phyloP scores from a whole-genome alignment of 2,329 filamentous ascomycete species.

The Paraphaeosphaeria minitans region DNA sequence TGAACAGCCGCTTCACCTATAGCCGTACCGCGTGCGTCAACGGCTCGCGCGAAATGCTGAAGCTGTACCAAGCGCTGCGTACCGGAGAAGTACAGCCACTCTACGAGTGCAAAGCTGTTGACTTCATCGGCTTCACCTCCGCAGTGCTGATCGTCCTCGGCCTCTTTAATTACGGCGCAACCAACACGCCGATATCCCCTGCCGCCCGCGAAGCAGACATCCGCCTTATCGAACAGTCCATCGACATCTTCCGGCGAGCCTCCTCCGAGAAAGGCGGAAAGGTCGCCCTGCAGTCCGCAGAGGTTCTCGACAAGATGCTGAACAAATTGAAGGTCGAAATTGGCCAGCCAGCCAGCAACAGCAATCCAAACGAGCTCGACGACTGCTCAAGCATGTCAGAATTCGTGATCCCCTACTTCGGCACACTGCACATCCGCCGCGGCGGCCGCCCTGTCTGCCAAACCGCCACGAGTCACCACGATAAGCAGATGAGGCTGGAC shows the following conservation, averaged over 20 bases:
- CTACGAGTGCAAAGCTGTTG: conserved; percentile 55
- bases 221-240: conserved; percentile 46
- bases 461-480: not conserved
- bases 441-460: conserved; percentile 29
- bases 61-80: conserved; percentile 47
- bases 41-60: conserved; percentile 49
- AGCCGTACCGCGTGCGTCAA: conserved; percentile 49
- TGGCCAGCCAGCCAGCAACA: conserved; percentile 10
- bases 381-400: conserved; percentile 25
- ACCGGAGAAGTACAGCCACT: conserved; percentile 42
- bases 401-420: conserved; percentile 50
- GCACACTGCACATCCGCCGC: conserved; percentile 46
- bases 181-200: conserved; percentile 16
- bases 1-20: conserved; percentile 46
- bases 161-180: conserved; percentile 44
- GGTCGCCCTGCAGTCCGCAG: conserved; percentile 46
- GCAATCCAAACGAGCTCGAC: not conserved
- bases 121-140: conserved; percentile 55
- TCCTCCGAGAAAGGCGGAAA: conserved; percentile 49
- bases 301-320: conserved; percentile 48
- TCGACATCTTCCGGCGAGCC: conserved; percentile 50
- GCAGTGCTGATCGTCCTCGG: conserved; percentile 52
- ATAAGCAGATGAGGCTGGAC: not conserved
- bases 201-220: conserved; percentile 44
- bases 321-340: conserved; percentile 30